Percentiles rank a stretch among this genome's conserved stretches.
These are phyloP conservation scores for Vitis rupestris DNA, from an alignment of 164 flowering plant species.

Conservation along the genomic window DNA sequence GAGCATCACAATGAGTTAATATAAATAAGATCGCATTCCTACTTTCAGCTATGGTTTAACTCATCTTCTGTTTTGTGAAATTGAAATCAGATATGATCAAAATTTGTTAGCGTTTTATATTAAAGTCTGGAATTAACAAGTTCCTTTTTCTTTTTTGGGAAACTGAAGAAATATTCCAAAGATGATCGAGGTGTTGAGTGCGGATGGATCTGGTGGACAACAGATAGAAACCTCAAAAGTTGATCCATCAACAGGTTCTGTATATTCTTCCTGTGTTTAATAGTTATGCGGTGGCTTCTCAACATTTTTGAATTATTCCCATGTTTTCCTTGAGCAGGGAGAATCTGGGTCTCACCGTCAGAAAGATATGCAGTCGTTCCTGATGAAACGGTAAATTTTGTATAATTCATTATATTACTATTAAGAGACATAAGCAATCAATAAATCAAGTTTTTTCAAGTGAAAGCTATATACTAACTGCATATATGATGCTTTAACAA, in stretches of 20 bases:
- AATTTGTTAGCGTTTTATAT: neutral
- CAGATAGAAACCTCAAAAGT: constrained; percentile 60
- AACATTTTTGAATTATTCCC: neutral
- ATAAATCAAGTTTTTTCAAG: too few relatives aligned
- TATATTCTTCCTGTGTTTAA: neutral
- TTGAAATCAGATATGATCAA: neutral
- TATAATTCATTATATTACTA: neutral
- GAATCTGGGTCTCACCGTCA: constrained; percentile 64
- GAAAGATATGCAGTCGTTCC: constrained; percentile 98
- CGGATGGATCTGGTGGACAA: constrained; percentile 74
- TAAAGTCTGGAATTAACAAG: neutral
- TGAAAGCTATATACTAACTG: too few relatives aligned
- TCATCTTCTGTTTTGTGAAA: neutral
- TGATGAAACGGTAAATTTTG: constrained; percentile 66
- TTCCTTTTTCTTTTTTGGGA: neutral
- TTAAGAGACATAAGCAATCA: too few relatives aligned
- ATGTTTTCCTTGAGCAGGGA: constrained; percentile 42
- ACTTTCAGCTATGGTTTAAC: neutral
- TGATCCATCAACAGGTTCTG: constrained; percentile 64
- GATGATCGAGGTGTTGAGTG: constrained; percentile 78
- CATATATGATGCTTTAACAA: too few relatives aligned
- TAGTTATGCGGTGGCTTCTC: neutral
- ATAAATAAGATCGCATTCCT: neutral
- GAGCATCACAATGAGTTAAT: neutral
- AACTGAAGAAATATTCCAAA: constrained; percentile 65